Evolutionary conservation across 1,139 yeast genomes (phyloP), one percentile per base, ranked within the genome.

Genomic region (Lodderomyces elongisporus): DNA sequence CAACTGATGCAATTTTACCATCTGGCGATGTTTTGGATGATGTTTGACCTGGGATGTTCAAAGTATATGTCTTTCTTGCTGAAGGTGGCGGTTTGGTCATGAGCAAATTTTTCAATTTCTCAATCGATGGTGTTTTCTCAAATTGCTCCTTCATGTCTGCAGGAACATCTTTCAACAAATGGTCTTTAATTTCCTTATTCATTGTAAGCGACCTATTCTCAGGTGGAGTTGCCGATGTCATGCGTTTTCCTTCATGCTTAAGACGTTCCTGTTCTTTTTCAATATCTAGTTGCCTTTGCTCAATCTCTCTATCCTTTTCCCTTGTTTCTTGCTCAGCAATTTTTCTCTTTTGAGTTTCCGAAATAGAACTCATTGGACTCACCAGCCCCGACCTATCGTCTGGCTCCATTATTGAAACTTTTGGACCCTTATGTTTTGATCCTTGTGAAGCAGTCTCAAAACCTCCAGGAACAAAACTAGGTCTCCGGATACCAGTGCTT

Each of bases 31-130:
- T 77, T 40, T 84, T 81, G 2, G 91, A 81, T 29, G 85, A 74
- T 0, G 96, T 88, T 46, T 88, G 83, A 2, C 97, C 96, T 0
- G 97, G 96, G 8, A 89, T 87, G 49, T 88, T 94, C 34, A 89
- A 70, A 0, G 96, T 87, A 17, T 94, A 83, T 0, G 91, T 84
- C 43, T 66, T 67, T 29, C 70, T 56, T 8, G 67, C 62, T 25
- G 62, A 54, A 13, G 70, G 68, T 16, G 63, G 61, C 4, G 64
- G 64, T 13, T 60, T 60, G 17, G 63, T 61, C 33, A 62, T 54
- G 17, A 68, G 48, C 21, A 68, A 45, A 20, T 51, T 53, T 42
- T 65, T 66, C 33, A 68, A 44, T 32, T 63, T 58, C 39, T 68
- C 74, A 22, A 67, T 48, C 0, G 70, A 62, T 2, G 72, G 70